phyloP scores from a whole-genome alignment of 805 yeast species.

The Sugiyamaella floridensis region DNA sequence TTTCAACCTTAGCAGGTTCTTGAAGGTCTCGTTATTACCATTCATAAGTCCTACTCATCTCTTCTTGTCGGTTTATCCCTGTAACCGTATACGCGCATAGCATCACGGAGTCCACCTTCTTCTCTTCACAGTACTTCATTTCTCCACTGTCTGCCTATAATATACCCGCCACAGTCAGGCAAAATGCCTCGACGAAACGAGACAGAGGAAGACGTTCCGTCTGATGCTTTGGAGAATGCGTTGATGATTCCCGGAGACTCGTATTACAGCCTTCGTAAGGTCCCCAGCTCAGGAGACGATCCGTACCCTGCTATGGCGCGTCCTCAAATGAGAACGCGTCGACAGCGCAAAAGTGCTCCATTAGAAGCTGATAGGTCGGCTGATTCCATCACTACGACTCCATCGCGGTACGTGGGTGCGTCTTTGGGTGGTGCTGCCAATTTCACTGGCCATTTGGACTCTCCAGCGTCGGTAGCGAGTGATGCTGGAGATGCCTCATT shows the following conservation, averaged over 20 bases:
- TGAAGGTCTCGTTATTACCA: not conserved
- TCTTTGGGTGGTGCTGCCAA: not conserved
- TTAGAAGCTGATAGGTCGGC: not conserved
- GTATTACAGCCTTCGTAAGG: conserved; percentile 3
- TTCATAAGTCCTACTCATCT: not conserved
- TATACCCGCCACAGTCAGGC: not conserved
- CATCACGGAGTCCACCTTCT: not conserved
- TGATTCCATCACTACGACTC: not conserved
- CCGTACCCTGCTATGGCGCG: conserved; percentile 21
- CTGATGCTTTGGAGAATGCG: conserved; percentile 15
- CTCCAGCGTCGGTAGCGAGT: not conserved
- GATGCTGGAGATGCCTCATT: not conserved
- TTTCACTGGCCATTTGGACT: not conserved
- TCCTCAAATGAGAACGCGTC: conserved; percentile 5
- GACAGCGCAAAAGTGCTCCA: not conserved
- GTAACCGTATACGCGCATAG: too few species aligned
- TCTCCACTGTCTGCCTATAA: not conserved
- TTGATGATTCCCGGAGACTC: conserved; percentile 10
- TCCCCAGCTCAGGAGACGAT: conserved; percentile 3
- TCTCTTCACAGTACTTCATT: not conserved
- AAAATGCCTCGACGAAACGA: not conserved
- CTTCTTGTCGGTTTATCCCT: not conserved
- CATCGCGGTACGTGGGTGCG: not conserved
- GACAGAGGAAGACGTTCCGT: conserved; percentile 14
- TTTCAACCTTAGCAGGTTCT: too few species aligned